Conservation (phyloP, 2,329 filamentous ascomycete species). For the Hypoxylon sp. region DNA sequence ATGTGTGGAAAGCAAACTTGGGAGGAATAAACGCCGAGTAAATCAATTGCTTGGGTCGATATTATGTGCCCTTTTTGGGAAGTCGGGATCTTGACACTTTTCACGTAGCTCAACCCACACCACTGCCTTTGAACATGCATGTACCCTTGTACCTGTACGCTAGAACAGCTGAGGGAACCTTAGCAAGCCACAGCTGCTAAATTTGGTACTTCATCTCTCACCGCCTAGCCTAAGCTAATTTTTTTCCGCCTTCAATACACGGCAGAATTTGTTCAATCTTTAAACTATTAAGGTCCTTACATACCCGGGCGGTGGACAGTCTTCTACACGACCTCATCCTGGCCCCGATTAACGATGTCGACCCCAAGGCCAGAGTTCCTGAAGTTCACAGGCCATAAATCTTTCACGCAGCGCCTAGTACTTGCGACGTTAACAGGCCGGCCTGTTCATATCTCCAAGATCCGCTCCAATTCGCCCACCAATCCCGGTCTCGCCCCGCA, state of each 20-base stretch:
- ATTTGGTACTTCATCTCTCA: slow-evolving; percentile 36
- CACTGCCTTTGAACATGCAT: slow-evolving; percentile 15
- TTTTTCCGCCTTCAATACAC: slow-evolving; percentile 38
- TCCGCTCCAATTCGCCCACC: slow-evolving; percentile 86
- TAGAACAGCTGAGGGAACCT: slow-evolving; percentile 11
- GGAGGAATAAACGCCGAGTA: slow-evolving; percentile 22
- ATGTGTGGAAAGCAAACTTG: slow-evolving; percentile 14
- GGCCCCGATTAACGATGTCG: slow-evolving; percentile 45
- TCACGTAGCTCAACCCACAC: slow-evolving; percentile 40
- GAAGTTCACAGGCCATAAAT: slow-evolving; percentile 85
- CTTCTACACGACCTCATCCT: slow-evolving; percentile 14
- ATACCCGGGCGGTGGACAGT: slow-evolving; percentile 8
- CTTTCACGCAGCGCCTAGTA: slow-evolving; percentile 85
- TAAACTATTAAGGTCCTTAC: slow-evolving; percentile 3
- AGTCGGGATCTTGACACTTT: slow-evolving; percentile 52
- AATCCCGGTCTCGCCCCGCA: slow-evolving; percentile 90
- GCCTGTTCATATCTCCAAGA: slow-evolving; percentile 91
- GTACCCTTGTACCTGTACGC: slow-evolving; percentile 25
- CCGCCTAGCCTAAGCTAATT: slow-evolving; percentile 47
- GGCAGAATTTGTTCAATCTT: slow-evolving; percentile 49
- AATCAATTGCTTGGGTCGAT: slow-evolving; percentile 12
- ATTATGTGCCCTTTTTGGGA: slow-evolving; percentile 37
- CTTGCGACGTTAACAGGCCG: slow-evolving; percentile 92
- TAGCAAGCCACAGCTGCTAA: slow-evolving; percentile 33
- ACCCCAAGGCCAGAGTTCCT: slow-evolving; percentile 65